phyloP scores from a whole-genome alignment of 352 stramenopile genomes.

The Globisporangium rhizosaccharum region DNA sequence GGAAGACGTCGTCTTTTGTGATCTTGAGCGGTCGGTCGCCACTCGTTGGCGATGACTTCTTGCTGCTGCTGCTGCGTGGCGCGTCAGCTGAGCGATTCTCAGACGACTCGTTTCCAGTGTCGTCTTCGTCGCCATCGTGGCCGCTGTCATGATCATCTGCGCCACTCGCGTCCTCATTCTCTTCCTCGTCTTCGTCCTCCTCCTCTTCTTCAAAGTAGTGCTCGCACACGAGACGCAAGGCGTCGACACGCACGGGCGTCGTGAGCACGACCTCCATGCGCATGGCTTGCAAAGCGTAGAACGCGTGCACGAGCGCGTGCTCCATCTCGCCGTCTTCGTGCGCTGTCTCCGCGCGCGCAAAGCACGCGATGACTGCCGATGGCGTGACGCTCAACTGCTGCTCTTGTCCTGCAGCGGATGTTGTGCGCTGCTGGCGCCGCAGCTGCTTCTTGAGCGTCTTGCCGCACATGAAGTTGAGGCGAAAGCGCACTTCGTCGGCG shows the following conservation, averaged over 20 bases:
- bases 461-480: slow-evolving; percentile 67
- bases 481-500: slow-evolving; percentile 52
- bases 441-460: slow-evolving; percentile 64
- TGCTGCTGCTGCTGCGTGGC: background rate
- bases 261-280: slow-evolving; percentile 43
- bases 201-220: slow-evolving; percentile 60
- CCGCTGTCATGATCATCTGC: slow-evolving; percentile 1
- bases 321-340: slow-evolving; percentile 61
- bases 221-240: slow-evolving; percentile 34
- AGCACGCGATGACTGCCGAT: slow-evolving; percentile 39
- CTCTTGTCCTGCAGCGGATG: background rate
- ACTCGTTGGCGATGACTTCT: background rate
- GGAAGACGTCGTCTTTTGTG: slow-evolving; percentile 40
- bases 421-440: slow-evolving; percentile 3
- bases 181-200: slow-evolving; percentile 17
- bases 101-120: slow-evolving; percentile 9
- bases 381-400: slow-evolving; percentile 3
- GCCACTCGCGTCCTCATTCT: slow-evolving; percentile 7
- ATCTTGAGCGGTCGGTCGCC: slow-evolving; percentile 13
- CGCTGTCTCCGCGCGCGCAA: slow-evolving; percentile 46
- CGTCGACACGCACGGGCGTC: slow-evolving; percentile 17
- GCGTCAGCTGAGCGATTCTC: slow-evolving; percentile 1
- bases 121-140: background rate
- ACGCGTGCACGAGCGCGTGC: slow-evolving; percentile 68
- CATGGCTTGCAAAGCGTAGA: slow-evolving; percentile 68